Evolutionary conservation across 2,329 filamentous ascomycete species (phyloP).

Genomic region (Aspergillus niger): DNA sequence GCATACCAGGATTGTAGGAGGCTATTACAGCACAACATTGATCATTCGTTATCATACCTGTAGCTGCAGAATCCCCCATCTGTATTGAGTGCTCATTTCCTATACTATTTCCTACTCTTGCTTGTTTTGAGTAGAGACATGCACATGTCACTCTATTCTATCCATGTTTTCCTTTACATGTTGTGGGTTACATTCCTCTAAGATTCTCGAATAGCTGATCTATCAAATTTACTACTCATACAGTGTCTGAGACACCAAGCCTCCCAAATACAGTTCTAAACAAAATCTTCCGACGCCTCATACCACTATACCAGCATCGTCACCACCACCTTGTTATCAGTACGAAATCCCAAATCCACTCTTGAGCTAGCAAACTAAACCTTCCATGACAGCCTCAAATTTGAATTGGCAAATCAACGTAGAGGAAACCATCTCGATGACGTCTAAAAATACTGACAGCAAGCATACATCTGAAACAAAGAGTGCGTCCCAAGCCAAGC

Average conservation of each 20-base stretch:
- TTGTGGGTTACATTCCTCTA: not conserved
- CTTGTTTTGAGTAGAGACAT: too few species aligned
- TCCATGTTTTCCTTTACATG: not conserved
- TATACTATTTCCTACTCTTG: not conserved
- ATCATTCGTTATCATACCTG: not conserved
- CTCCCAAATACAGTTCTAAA: not conserved
- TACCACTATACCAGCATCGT: not conserved
- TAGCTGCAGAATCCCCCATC: not conserved
- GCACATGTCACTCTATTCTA: not conserved
- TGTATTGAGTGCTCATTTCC: not conserved
- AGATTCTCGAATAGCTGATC: not conserved
- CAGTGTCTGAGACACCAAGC: not conserved
- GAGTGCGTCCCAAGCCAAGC: not conserved
- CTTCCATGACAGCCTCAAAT: not conserved
- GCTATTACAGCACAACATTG: not conserved
- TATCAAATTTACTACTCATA: not conserved
- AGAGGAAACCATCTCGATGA: not conserved
- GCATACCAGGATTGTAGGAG: slow-evolving; percentile 18
- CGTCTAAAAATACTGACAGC: not conserved
- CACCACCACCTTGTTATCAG: not conserved
- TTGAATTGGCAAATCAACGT: not conserved
- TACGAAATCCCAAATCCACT: not conserved
- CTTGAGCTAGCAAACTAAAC: not conserved
- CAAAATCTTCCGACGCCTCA: not conserved
- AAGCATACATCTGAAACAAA: not conserved